Conservation (phyloP, 257 asterid genomes). For the Salvia miltiorrhiza region DNA sequence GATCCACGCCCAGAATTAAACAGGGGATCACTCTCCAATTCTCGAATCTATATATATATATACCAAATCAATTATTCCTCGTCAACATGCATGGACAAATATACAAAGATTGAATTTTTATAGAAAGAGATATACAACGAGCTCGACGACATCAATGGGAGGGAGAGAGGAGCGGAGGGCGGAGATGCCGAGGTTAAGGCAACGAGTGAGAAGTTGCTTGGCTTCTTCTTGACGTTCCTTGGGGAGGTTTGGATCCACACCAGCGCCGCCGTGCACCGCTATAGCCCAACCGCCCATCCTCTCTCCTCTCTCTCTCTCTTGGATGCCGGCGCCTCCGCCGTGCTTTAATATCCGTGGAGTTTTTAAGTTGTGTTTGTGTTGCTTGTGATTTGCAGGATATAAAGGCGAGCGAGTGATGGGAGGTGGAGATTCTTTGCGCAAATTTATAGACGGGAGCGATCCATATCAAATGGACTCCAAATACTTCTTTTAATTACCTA, state of each 20-base stretch:
- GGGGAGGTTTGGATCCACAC: conserved; percentile 96
- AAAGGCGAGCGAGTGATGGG: background rate
- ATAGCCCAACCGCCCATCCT: conserved; percentile 96
- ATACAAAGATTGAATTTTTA: too few relatives aligned
- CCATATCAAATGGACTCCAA: background rate
- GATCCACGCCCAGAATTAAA: conserved; percentile 99
- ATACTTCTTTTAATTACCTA: background rate
- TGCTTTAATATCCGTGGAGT: background rate
- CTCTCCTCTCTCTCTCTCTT: conserved; percentile 22
- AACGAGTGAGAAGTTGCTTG: conserved; percentile 76
- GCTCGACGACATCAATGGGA: conserved; percentile 93
- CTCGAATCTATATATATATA: conserved; percentile 74
- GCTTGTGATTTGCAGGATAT: background rate
- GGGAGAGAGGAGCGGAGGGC: conserved; percentile 72
- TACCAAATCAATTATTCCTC: background rate
- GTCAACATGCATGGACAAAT: background rate
- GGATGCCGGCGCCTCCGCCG: conserved; percentile 6
- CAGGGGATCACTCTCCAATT: conserved; percentile 82
- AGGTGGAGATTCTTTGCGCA: background rate
- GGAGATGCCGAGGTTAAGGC: conserved; percentile 74
- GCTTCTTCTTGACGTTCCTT: conserved; percentile 77
- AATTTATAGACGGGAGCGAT: conserved; percentile 2
- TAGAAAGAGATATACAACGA: conserved; percentile 46
- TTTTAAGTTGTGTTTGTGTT: background rate
- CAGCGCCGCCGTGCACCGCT: conserved; percentile 99